These are phyloP conservation scores for Glycyrrhiza uralensis DNA, from an alignment of 306 rosid species.

Conservation along the genomic window DNA sequence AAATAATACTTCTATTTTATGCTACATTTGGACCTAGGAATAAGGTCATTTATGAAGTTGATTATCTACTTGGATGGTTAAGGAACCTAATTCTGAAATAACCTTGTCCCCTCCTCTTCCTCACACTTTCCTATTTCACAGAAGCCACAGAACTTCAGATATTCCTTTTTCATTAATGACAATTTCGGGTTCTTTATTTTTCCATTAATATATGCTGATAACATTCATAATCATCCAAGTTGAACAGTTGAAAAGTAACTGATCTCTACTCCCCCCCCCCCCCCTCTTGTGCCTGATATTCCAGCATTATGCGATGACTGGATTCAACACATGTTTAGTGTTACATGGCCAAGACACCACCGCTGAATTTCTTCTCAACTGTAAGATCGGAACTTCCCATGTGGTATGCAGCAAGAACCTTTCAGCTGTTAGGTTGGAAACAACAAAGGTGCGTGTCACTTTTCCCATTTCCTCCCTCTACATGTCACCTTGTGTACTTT, in stretches of 20 bases:
- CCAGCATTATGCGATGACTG: conserved; percentile 89
- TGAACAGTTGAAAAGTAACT: not conserved
- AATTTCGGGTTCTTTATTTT: not conserved
- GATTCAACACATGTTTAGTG: conserved; percentile 80
- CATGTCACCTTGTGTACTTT: not conserved
- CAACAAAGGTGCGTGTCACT: conserved; percentile 63
- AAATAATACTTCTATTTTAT: not conserved
- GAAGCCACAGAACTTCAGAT: not conserved
- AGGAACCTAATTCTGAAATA: not conserved
- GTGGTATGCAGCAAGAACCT: conserved; percentile 62
- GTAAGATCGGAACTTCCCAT: conserved; percentile 82
- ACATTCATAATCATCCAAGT: conserved; percentile 2
- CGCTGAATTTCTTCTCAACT: conserved; percentile 71
- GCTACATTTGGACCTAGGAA: not conserved
- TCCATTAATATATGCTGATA: not conserved
- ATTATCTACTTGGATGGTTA: not conserved
- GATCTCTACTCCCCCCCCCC: not conserved
- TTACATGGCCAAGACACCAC: conserved; percentile 84
- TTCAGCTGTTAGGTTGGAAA: conserved; percentile 90
- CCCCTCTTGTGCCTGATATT: conserved; percentile 4
- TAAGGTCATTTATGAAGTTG: not conserved
- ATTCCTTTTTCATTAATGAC: not conserved
- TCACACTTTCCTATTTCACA: not conserved
- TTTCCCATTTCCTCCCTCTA: conserved; percentile 19
- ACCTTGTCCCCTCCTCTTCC: not conserved